Conservation (phyloP, 768 basidiomycete species). For the Obba rivulosa region DNA sequence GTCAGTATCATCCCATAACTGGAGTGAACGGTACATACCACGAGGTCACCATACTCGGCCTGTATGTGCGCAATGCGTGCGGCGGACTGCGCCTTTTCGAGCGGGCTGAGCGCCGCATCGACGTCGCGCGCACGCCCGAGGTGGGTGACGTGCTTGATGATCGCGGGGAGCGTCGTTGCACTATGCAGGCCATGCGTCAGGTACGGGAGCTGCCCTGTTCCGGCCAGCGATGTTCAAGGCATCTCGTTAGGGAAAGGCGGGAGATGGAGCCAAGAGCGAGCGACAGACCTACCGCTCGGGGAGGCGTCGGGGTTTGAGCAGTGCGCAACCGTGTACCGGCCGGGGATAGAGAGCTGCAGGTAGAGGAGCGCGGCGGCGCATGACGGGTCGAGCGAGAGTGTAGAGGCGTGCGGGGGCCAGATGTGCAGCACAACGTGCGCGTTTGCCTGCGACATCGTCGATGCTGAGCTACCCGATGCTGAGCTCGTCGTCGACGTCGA, state of each 20-base stretch:
- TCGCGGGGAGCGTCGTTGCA: conserved; percentile 51
- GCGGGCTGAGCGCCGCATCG: conserved; percentile 40
- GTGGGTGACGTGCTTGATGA: conserved; percentile 59
- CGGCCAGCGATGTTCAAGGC: background rate
- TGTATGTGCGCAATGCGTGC: conserved; percentile 69
- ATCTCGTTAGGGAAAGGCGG: background rate
- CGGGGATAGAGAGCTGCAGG: conserved; percentile 64
- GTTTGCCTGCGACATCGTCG: background rate
- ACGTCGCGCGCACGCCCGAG: conserved; percentile 38
- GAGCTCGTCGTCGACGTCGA: background rate
- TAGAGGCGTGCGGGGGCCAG: conserved; percentile 63
- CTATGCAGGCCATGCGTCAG: conserved; percentile 51
- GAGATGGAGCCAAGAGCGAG: background rate
- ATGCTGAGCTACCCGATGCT: background rate
- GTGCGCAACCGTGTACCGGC: conserved; percentile 56
- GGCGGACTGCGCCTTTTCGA: conserved; percentile 46
- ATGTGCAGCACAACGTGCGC: conserved; percentile 41
- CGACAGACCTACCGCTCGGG: conserved; percentile 56
- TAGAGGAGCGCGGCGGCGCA: conserved; percentile 64
- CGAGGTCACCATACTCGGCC: conserved; percentile 60
- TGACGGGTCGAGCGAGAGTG: conserved; percentile 62
- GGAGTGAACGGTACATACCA: conserved; percentile 41
- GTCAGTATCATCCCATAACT: background rate
- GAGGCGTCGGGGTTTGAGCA: conserved; percentile 68
- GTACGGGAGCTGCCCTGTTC: conserved; percentile 66